Conservation (phyloP, 2,329 filamentous ascomycete species). For the Lasiodiplodia sp. region DNA sequence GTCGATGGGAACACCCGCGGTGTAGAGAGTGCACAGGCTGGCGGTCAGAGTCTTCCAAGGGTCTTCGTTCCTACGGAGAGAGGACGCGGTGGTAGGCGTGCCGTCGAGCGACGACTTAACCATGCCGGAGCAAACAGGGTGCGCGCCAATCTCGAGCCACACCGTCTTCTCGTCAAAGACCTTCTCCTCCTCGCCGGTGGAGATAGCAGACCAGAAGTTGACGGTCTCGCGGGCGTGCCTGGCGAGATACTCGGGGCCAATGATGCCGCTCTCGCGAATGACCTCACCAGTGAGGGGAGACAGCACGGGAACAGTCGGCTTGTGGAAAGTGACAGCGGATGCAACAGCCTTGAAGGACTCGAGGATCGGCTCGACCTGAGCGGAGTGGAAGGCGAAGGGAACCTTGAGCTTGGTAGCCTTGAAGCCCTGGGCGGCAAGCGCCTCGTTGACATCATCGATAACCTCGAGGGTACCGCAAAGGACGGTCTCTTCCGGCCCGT, state of each 20-base stretch:
- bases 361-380: slow-evolving; percentile 69
- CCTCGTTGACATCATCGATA: slow-evolving; percentile 61
- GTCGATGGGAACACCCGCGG: slow-evolving; percentile 67
- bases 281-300: slow-evolving; percentile 71
- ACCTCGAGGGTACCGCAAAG: slow-evolving; percentile 69
- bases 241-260: slow-evolving; percentile 69
- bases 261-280: slow-evolving; percentile 62
- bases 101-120: slow-evolving; percentile 69
- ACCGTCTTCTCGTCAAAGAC: slow-evolving; percentile 70
- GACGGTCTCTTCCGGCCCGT: slow-evolving; percentile 77
- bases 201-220: slow-evolving; percentile 70
- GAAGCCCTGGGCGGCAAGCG: slow-evolving; percentile 61
- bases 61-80: slow-evolving; percentile 68
- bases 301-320: slow-evolving; percentile 68
- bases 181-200: slow-evolving; percentile 64
- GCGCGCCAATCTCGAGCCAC: slow-evolving; percentile 78
- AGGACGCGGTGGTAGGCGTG: slow-evolving; percentile 63
- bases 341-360: slow-evolving; percentile 65
- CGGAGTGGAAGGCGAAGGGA: slow-evolving; percentile 72
- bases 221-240: slow-evolving; percentile 73
- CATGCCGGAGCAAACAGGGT: slow-evolving; percentile 73
- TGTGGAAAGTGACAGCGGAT: slow-evolving; percentile 61
- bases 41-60: slow-evolving; percentile 69
- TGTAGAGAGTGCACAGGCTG: slow-evolving; percentile 67
- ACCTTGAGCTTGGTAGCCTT: slow-evolving; percentile 70